Evolutionary conservation across 2,329 filamentous ascomycete genomes (phyloP).

Genomic region (Ophiostoma populinum): DNA sequence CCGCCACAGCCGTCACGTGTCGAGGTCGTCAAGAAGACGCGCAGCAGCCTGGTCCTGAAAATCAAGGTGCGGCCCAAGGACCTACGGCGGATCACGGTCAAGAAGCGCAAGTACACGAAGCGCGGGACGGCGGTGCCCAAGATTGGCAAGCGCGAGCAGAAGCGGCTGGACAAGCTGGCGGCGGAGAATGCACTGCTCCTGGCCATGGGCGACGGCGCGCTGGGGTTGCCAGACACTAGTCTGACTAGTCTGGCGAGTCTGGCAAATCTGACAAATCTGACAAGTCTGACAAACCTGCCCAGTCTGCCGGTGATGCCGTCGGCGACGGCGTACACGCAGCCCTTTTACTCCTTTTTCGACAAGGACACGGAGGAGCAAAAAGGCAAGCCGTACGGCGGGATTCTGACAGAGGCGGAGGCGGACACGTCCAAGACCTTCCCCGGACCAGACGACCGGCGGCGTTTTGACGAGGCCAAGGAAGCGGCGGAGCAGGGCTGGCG

Average conservation of each 20-base stretch:
- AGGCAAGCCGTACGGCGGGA: conserved; percentile 88
- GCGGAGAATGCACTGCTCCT: conserved; percentile 1
- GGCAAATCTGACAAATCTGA: neutral
- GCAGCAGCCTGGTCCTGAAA: conserved; percentile 34
- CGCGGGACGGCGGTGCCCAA: conserved; percentile 25
- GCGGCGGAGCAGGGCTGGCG: conserved; percentile 89
- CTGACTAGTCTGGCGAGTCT: too few relatives aligned
- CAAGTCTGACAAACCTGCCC: neutral
- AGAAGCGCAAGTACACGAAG: conserved; percentile 34
- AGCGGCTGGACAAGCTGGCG: conserved; percentile 3
- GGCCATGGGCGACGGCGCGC: neutral
- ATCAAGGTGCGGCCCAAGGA: conserved; percentile 40
- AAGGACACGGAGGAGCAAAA: conserved; percentile 79
- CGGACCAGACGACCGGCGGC: conserved; percentile 58
- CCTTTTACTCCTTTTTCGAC: conserved; percentile 78
- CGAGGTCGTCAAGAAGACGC: conserved; percentile 25
- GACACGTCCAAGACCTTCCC: conserved; percentile 85
- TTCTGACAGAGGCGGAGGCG: conserved; percentile 73
- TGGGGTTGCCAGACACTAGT: too few relatives aligned
- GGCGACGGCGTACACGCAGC: conserved; percentile 41
- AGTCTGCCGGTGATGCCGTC: conserved; percentile 5
- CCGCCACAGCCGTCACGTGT: conserved; percentile 19
- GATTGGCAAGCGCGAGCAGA: conserved; percentile 14
- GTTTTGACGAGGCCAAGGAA: conserved; percentile 78
- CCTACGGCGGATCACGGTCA: conserved; percentile 41